Percentiles rank a stretch among this genome's conserved stretches.
These are phyloP conservation scores for Aristolochia fimbriata DNA, from an alignment of 164 flowering plant genomes.

Conservation along the genomic window DNA sequence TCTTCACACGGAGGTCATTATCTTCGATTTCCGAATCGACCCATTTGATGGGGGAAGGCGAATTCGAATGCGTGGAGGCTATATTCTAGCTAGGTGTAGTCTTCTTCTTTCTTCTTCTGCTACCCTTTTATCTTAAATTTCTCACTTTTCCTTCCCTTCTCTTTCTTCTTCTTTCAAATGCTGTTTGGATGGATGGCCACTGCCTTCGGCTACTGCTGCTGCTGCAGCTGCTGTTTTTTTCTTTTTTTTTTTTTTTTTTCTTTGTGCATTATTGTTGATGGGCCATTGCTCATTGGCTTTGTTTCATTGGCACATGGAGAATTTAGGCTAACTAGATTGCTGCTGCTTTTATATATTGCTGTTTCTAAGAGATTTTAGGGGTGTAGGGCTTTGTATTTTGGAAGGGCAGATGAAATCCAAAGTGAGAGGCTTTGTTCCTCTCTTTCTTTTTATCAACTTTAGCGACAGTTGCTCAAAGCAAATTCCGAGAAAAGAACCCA, in stretches of 20 bases:
- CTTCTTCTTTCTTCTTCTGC: no score
- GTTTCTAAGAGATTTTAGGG: neutral
- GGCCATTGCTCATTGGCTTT: neutral
- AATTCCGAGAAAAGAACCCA: conserved; percentile 1
- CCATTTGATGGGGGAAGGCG: neutral
- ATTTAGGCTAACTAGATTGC: neutral
- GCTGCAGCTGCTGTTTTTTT: no score
- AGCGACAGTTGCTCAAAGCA: neutral
- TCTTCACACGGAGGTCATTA: neutral
- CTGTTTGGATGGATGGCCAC: neutral
- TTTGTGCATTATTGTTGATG: conserved; percentile 1
- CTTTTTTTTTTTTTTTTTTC: neutral
- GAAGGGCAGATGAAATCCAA: neutral
- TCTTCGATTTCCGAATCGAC: neutral
- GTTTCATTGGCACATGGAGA: neutral
- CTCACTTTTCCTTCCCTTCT: neutral
- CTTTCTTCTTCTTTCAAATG: neutral
- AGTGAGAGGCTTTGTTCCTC: neutral
- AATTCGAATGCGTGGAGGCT: neutral
- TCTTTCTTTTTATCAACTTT: neutral
- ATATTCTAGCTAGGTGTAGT: no score
- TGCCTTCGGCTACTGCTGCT: neutral
- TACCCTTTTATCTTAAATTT: no score
- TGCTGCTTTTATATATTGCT: neutral
- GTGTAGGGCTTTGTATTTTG: neutral